Percentiles rank a stretch among this genome's conserved stretches.
These are phyloP conservation scores for Albizia julibrissin DNA, from an alignment of 306 rosid genomes.

Conservation along the genomic window DNA sequence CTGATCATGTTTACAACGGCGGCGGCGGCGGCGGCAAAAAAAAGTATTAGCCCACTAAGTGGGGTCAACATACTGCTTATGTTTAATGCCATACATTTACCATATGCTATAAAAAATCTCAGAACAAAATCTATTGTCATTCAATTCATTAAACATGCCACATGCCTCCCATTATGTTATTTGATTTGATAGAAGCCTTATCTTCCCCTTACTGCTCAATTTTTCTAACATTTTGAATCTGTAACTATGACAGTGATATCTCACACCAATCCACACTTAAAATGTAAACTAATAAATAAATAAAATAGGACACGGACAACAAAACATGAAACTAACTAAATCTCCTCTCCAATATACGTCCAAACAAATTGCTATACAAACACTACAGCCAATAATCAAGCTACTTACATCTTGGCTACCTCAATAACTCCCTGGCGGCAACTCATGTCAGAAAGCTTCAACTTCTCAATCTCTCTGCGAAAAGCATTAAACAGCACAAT, in stretches of 20 bases:
- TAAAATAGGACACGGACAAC: not conserved
- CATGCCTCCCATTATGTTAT: not conserved
- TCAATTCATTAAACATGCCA: not conserved
- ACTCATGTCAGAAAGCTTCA: constrained; percentile 88
- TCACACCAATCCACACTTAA: not conserved
- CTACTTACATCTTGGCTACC: constrained; percentile 96
- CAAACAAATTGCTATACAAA: constrained; percentile 20
- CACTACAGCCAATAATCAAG: constrained; percentile 6
- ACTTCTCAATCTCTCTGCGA: constrained; percentile 93
- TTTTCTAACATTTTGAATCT: constrained; percentile 16
- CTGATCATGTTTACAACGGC: not conserved
- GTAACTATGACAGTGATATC: not conserved
- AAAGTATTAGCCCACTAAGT: not conserved
- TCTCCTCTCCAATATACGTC: not conserved
- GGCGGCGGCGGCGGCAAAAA: too few species aligned
- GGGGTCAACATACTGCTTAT: not conserved
- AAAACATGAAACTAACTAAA: not conserved
- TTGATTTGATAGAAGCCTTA: not conserved
- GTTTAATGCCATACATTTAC: not conserved
- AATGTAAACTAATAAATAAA: not conserved
- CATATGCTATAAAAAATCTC: not conserved
- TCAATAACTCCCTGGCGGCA: constrained; percentile 95
- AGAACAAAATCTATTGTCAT: not conserved
- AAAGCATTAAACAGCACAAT: constrained; percentile 16
- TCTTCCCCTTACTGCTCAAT: not conserved